phyloP scores from a whole-genome alignment of 495 filamentous ascomycete genomes.

The Podospora bellae-mahoneyi region DNA sequence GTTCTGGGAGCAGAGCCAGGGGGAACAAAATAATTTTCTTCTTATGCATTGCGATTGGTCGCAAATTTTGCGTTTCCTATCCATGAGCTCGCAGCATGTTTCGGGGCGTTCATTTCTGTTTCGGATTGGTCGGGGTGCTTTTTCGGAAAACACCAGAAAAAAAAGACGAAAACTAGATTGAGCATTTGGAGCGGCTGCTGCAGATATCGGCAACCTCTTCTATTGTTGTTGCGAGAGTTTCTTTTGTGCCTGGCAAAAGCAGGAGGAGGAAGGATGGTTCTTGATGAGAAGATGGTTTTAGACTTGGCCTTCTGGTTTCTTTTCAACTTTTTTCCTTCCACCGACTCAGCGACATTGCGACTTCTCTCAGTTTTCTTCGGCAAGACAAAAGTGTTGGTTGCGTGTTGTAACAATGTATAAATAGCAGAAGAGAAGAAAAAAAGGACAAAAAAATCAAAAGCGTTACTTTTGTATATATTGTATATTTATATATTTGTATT shows the following conservation, averaged over 20 bases:
- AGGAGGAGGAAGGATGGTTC: not conserved
- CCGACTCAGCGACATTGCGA: not conserved
- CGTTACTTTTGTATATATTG: constrained; percentile 10
- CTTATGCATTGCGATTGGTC: constrained; percentile 2
- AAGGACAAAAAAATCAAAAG: constrained; percentile 26
- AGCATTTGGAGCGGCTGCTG: not conserved
- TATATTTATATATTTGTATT: not conserved
- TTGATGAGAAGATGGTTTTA: not conserved
- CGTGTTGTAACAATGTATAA: constrained; percentile 27
- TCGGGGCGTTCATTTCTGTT: constrained; percentile 1
- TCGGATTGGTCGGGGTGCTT: not conserved
- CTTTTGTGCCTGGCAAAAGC: not conserved
- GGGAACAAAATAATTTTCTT: not conserved
- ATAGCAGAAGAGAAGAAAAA: constrained; percentile 22
- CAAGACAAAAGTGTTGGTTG: constrained; percentile 32
- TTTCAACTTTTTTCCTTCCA: not conserved
- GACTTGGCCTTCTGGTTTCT: constrained; percentile 5
- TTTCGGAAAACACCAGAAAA: not conserved
- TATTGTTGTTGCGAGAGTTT: not conserved
- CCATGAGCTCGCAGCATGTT: constrained; percentile 2
- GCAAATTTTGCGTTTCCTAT: constrained; percentile 3
- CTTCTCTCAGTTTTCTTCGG: constrained; percentile 9
- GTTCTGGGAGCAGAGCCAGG: not conserved
- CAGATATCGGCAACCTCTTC: not conserved
- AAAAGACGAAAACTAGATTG: not conserved